phyloP scores from a whole-genome alignment of 768 basidiomycete genomes.

The Tulasnella sp. region DNA sequence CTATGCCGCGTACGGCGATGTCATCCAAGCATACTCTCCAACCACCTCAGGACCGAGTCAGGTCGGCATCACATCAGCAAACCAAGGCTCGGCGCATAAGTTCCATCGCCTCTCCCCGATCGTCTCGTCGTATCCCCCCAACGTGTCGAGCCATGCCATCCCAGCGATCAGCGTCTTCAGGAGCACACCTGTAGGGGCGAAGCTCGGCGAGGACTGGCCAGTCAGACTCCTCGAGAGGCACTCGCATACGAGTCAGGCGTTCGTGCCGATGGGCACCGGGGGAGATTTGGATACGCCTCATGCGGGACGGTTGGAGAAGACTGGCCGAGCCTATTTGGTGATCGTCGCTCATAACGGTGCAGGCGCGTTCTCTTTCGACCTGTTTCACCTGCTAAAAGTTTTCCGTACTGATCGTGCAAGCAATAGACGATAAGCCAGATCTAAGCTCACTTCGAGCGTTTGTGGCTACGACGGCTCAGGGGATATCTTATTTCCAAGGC shows the following conservation, averaged over 20 bases:
- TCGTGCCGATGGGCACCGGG: slow-evolving; percentile 79
- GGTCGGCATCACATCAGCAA: slow-evolving; percentile 66
- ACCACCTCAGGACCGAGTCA: slow-evolving; percentile 52
- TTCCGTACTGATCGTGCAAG: no score
- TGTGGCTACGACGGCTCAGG: slow-evolving; percentile 67
- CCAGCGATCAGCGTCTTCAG: slow-evolving; percentile 75
- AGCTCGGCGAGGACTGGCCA: slow-evolving; percentile 38
- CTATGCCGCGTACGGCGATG: slow-evolving; percentile 81
- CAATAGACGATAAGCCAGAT: slow-evolving; percentile 66
- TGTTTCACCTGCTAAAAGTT: background rate
- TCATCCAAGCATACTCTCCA: slow-evolving; percentile 77
- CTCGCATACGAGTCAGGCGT: slow-evolving; percentile 79
- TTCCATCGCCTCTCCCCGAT: slow-evolving; percentile 84
- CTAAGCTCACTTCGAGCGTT: slow-evolving; percentile 68
- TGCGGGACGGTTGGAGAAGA: slow-evolving; percentile 22
- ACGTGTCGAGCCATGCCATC: slow-evolving; percentile 36
- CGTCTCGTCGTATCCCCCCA: slow-evolving; percentile 50
- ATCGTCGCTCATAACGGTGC: slow-evolving; percentile 72
- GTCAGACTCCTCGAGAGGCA: slow-evolving; percentile 81
- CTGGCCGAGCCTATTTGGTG: slow-evolving; percentile 58
- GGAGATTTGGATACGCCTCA: slow-evolving; percentile 26
- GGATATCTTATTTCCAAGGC: slow-evolving; percentile 70
- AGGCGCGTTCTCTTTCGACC: slow-evolving; percentile 21
- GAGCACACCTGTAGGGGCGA: slow-evolving; percentile 47
- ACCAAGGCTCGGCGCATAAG: slow-evolving; percentile 83